These are phyloP conservation scores for Apiospora phragmitis DNA, from an alignment of 2,329 filamentous ascomycete species.

Conservation along the genomic window DNA sequence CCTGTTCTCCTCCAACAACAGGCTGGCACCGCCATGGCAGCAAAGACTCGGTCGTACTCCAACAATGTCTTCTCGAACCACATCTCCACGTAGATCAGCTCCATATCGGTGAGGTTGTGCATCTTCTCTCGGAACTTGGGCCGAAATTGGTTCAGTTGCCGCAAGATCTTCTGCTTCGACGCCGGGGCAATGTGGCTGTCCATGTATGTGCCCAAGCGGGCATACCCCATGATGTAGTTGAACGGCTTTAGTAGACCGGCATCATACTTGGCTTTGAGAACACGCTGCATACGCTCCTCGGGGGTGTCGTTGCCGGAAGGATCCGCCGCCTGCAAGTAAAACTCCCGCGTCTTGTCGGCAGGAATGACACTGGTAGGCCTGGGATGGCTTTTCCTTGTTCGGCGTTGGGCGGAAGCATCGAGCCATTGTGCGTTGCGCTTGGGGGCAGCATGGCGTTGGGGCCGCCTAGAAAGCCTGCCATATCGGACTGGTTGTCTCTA, in stretches of 20 bases:
- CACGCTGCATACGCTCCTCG: constrained; percentile 91
- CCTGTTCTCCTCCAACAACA: constrained; percentile 97
- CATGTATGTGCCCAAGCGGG: constrained; percentile 86
- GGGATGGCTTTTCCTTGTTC: constrained; percentile 57
- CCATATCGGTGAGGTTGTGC: constrained; percentile 87
- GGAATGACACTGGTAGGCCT: constrained; percentile 62
- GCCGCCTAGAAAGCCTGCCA: constrained; percentile 46
- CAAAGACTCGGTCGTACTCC: constrained; percentile 98
- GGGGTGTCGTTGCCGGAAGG: constrained; percentile 82
- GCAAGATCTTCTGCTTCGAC: constrained; percentile 87
- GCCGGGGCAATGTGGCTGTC: constrained; percentile 80
- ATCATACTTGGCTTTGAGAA: constrained; percentile 94
- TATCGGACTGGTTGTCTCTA: constrained; percentile 42
- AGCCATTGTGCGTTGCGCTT: constrained; percentile 37
- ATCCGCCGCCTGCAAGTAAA: constrained; percentile 96
- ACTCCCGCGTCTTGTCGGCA: constrained; percentile 76
- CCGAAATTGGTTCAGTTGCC: constrained; percentile 88
- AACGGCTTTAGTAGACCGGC: constrained; percentile 93
- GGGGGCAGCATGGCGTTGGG: constrained; percentile 33
- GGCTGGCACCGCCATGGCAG: constrained; percentile 96
- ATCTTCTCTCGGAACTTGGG: constrained; percentile 96
- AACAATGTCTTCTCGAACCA: constrained; percentile 97
- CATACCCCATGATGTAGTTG: constrained; percentile 97
- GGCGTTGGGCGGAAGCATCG: constrained; percentile 51
- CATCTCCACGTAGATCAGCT: constrained; percentile 95